phyloP scores from a whole-genome alignment of 306 rosid species.

The Abrus precatorius region DNA sequence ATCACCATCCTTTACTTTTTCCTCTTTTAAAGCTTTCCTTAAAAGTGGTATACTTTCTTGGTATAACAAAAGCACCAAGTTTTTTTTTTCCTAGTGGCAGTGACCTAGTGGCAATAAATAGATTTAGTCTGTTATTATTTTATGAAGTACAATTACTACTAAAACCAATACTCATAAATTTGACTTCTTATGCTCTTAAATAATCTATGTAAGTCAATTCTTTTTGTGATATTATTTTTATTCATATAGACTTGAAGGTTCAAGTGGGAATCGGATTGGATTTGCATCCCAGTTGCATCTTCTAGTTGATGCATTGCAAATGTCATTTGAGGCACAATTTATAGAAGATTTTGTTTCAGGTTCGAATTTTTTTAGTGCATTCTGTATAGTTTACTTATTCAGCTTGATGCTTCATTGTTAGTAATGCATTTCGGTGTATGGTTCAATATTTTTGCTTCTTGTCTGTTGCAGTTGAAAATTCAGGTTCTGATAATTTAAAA shows the following conservation, averaged over 20 bases:
- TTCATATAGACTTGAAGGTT: constrained; percentile 68
- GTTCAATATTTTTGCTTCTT: constrained; percentile 42
- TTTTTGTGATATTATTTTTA: constrained; percentile 24
- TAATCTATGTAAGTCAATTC: constrained; percentile 5
- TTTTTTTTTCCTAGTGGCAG: neutral
- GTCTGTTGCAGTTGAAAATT: constrained; percentile 78
- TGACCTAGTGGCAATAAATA: constrained; percentile 24
- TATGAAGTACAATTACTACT: constrained; percentile 15
- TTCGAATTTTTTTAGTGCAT: constrained; percentile 51
- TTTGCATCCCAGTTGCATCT: constrained; percentile 82
- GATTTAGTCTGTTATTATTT: constrained; percentile 29
- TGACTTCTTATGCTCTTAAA: constrained; percentile 38
- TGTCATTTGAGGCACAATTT: constrained; percentile 90
- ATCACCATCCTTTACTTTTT: constrained; percentile 24
- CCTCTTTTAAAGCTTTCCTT: constrained; percentile 40
- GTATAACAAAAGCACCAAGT: neutral
- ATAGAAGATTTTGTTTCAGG: constrained; percentile 98
- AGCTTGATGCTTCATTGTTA: constrained; percentile 48
- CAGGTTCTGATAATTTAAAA: constrained; percentile 73
- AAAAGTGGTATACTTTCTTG: constrained; percentile 28
- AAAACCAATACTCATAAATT: constrained; percentile 15
- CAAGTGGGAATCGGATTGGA: constrained; percentile 75
- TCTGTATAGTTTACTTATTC: constrained; percentile 27
- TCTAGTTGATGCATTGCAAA: constrained; percentile 78
- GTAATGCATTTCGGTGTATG: constrained; percentile 33